Evolutionary conservation across 306 rosid species (phyloP).

Genomic region (Ormosia semicastrata): DNA sequence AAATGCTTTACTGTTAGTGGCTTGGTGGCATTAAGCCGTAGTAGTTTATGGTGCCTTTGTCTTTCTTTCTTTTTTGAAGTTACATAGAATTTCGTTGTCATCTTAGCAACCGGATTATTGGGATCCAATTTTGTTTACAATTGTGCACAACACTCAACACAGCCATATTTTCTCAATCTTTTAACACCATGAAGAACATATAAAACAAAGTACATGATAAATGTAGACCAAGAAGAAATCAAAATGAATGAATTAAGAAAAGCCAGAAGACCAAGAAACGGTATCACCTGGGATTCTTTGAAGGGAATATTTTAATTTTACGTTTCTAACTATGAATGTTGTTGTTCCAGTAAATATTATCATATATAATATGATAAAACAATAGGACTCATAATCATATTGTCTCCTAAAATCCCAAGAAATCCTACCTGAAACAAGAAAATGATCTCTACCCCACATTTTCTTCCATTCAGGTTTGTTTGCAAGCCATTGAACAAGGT

Average conservation of each 20-base stretch:
- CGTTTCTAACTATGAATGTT: background rate
- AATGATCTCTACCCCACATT: conserved; percentile 90
- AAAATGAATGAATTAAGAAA: background rate
- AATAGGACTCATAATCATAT: conserved; percentile 40
- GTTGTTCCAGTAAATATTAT: background rate
- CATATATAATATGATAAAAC: background rate
- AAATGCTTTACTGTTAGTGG: too few relatives aligned
- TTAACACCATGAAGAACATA: background rate
- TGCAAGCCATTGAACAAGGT: conserved; percentile 53
- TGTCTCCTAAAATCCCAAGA: conserved; percentile 93
- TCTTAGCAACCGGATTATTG: background rate
- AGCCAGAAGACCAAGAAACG: background rate
- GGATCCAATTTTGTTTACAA: background rate
- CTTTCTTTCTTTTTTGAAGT: background rate
- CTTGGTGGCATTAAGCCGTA: too few relatives aligned
- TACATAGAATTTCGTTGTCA: background rate
- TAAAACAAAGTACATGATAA: background rate
- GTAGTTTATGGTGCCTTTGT: background rate
- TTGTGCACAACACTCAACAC: background rate
- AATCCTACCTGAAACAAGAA: conserved; percentile 78
- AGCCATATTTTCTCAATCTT: background rate
- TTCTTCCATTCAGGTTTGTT: conserved; percentile 57
- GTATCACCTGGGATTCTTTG: background rate
- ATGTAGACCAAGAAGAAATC: background rate
- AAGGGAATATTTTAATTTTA: background rate